Evolutionary conservation across 2,329 filamentous ascomycete genomes (phyloP).

Genomic region (Penicillium brasilianum): DNA sequence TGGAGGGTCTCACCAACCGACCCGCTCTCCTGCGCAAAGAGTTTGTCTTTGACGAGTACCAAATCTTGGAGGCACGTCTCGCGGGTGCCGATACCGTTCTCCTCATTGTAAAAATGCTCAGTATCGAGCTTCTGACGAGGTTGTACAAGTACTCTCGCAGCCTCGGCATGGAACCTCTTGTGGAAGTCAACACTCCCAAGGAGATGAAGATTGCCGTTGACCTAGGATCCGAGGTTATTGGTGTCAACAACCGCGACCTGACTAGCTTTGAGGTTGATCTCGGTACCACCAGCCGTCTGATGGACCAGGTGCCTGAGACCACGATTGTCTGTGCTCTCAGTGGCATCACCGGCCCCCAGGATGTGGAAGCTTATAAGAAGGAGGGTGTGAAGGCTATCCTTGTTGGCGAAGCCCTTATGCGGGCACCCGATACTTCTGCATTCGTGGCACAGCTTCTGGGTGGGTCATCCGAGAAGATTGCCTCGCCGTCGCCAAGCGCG

Average conservation of each 20-base stretch:
- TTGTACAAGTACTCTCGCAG: constrained; percentile 88
- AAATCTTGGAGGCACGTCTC: constrained; percentile 91
- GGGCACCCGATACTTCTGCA: constrained; percentile 76
- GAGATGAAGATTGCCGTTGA: constrained; percentile 90
- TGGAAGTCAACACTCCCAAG: constrained; percentile 92
- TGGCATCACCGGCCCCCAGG: constrained; percentile 85
- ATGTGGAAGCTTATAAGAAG: constrained; percentile 84
- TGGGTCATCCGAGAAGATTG: constrained; percentile 41
- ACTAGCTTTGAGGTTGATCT: constrained; percentile 97
- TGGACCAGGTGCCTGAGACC: constrained; percentile 81
- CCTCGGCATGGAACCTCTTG: constrained; percentile 94
- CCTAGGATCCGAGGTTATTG: constrained; percentile 87
- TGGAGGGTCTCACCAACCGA: constrained; percentile 89
- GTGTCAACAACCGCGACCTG: constrained; percentile 96
- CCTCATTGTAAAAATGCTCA: constrained; percentile 98
- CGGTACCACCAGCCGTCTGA: constrained; percentile 84
- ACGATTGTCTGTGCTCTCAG: constrained; percentile 93
- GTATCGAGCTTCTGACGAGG: constrained; percentile 70
- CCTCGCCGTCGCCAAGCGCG: constrained; percentile 34
- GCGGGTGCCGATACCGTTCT: constrained; percentile 94
- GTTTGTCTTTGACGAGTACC: constrained; percentile 97
- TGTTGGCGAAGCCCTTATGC: constrained; percentile 95
- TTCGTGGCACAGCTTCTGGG: constrained; percentile 88
- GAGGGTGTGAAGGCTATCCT: constrained; percentile 92
- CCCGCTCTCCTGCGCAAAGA: constrained; percentile 94